Evolutionary conservation across 2,329 filamentous ascomycete species (phyloP), one percentile per base, ranked within the genome.

Genomic region (Endoconidiophora laricicola): DNA sequence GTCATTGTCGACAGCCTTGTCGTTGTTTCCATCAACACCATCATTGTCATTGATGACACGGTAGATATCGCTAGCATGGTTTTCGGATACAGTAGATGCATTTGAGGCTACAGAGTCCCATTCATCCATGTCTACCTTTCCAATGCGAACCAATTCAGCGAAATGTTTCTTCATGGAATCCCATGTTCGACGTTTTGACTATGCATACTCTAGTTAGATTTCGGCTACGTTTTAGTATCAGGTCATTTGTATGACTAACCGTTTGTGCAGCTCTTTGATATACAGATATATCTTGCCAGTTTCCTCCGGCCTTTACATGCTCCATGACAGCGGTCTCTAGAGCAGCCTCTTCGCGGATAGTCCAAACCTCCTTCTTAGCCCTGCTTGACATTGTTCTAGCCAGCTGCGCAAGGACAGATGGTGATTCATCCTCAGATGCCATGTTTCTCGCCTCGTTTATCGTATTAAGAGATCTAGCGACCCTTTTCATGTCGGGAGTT

Each of bases 281-380:
- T 3, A 54, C 36, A 2, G 37, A 16, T n/a, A 44, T 49, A 33
- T 50, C 47, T 20, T 52, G 47, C 55, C 55, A 56, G 44, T 52
- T 44, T 9, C 50, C 52, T 2, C 55, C 55, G 20, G 20, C 38
- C 49, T 56, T 44, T 44, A 52, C 52, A 54, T 37, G 39, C 10
- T 37, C 38, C 47, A 18, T 46, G 5, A 47, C 54, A 40, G 44
- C 52, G 14, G 54, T 50, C 12, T 47, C 50, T 12, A 46, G 46
- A 20, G 20, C 14, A 22, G 24, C 40, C 44, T 50, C 45, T 24
- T 53, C 44, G 22, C 44, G 40, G 7, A 53, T 24, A 29, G 47
- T 49, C 44, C 48, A 53, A 23, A 50, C 9, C 23, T 42, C n/a
- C 14, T 29, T 49, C 23, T 53, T 53, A 14, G 48, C 45, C 18